Percentiles rank a stretch among this genome's conserved stretches.
Evolutionary conservation across 768 basidiomycete genomes (phyloP).

Genomic region (Terana coerulea): DNA sequence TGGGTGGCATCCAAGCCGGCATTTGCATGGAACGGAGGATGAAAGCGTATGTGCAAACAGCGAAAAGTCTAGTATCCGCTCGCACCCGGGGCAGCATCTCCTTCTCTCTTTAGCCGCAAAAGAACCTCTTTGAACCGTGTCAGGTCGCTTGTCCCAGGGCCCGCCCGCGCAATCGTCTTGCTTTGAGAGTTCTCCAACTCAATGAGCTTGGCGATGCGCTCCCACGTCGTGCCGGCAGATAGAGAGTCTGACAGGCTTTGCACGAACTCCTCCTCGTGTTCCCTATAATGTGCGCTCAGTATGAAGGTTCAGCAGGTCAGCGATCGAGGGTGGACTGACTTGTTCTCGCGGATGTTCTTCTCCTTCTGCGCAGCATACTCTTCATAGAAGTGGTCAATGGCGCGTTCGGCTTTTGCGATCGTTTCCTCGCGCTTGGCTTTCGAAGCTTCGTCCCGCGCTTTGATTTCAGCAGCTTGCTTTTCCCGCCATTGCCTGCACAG

Average conservation of each 20-base stretch:
- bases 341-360: conserved; percentile 89
- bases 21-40: too few species aligned
- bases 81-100: conserved; percentile 87
- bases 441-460: conserved; percentile 75
- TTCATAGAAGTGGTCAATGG: conserved; percentile 90
- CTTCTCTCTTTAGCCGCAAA: conserved; percentile 84
- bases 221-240: conserved; percentile 91
- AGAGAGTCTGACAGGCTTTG: conserved; percentile 69
- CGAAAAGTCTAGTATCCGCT: conserved; percentile 71
- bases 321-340: conserved; percentile 49
- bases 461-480: conserved; percentile 81
- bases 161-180: conserved; percentile 88
- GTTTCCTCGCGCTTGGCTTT: conserved; percentile 77
- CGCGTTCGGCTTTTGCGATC: conserved; percentile 75
- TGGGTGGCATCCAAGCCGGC: too few species aligned
- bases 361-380: conserved; percentile 87
- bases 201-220: conserved; percentile 81
- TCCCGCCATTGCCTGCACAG: conserved; percentile 76
- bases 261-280: conserved; percentile 81
- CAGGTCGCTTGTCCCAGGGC: conserved; percentile 85
- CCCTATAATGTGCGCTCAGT: conserved; percentile 43
- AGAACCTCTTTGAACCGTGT: conserved; percentile 90
- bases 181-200: conserved; percentile 96
- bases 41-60: too few species aligned
- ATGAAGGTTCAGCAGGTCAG: neutral